phyloP scores from a whole-genome alignment of 2,329 filamentous ascomycete genomes.

The Grosmannia huntii region DNA sequence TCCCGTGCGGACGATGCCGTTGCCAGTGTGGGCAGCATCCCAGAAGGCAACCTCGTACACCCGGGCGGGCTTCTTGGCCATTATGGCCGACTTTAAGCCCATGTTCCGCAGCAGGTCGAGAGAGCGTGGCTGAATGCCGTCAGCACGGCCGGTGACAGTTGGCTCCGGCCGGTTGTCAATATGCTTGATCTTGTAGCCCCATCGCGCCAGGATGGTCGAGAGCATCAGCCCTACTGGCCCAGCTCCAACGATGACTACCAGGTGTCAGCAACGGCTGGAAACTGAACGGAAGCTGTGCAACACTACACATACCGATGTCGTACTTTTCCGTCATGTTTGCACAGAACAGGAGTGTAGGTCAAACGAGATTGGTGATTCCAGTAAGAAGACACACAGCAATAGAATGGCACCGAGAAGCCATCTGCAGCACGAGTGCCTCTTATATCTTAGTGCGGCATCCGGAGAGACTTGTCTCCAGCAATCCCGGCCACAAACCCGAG shows the following conservation, averaged over 20 bases:
- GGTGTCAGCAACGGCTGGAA: neutral
- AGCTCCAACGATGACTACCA: conserved; percentile 71
- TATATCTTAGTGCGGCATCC: neutral
- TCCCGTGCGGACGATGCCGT: conserved; percentile 51
- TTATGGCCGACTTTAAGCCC: conserved; percentile 76
- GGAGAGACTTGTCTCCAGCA: neutral
- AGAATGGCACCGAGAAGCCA: neutral
- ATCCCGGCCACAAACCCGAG: neutral
- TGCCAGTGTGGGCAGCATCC: conserved; percentile 44
- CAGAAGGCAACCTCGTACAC: conserved; percentile 70
- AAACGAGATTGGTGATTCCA: neutral
- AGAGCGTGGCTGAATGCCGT: conserved; percentile 84
- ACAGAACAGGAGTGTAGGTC: neutral
- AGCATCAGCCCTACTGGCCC: conserved; percentile 81
- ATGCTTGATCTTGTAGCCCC: conserved; percentile 92
- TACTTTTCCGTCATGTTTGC: neutral
- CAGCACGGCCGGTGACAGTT: conserved; percentile 72
- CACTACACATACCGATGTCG: neutral
- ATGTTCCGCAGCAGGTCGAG: conserved; percentile 80
- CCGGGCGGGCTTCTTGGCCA: conserved; percentile 76
- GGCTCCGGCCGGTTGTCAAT: conserved; percentile 83
- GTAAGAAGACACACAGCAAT: neutral
- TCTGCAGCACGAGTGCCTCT: neutral
- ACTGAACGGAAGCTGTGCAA: neutral
- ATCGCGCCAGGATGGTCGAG: conserved; percentile 76